A percentile compares a stretch with the other conserved stretches of the same genome.
phyloP scores from a whole-genome alignment of 2,329 filamentous ascomycete species.

The Fusarium illudens region DNA sequence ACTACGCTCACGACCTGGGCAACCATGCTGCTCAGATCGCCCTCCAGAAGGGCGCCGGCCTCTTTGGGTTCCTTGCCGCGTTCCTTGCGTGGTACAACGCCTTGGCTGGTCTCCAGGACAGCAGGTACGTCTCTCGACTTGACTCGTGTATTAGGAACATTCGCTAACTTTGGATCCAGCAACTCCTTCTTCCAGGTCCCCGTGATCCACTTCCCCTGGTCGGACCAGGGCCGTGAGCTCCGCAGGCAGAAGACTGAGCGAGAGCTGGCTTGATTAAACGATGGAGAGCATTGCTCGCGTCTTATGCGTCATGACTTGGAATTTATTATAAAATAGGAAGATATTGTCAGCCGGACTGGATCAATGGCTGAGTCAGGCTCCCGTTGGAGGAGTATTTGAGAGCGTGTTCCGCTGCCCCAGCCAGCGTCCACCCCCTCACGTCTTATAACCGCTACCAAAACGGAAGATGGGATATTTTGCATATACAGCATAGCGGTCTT shows the following conservation, averaged over 20 bases:
- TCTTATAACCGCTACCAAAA: neutral
- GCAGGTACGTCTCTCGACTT: conserved; percentile 58
- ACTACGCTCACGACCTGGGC: conserved; percentile 64
- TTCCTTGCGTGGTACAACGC: conserved; percentile 91
- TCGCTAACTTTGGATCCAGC: conserved; percentile 60
- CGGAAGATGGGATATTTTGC: conserved; percentile 6
- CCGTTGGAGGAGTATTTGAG: conserved; percentile 20
- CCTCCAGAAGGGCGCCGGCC: conserved; percentile 75
- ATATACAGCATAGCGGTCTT: conserved; percentile 13
- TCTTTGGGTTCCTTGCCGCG: conserved; percentile 81
- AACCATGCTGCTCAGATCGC: conserved; percentile 53
- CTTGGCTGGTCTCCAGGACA: conserved; percentile 81
- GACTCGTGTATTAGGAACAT: neutral
- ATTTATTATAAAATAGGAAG: conserved; percentile 22
- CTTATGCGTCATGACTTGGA: conserved; percentile 33
- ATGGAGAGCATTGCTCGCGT: conserved; percentile 16
- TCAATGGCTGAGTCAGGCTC: neutral
- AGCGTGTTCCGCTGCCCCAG: conserved; percentile 9
- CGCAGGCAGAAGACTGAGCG: conserved; percentile 56
- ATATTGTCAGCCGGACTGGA: neutral
- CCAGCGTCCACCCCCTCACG: conserved; percentile 7
- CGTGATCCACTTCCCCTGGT: conserved; percentile 96
- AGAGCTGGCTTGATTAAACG: conserved; percentile 32
- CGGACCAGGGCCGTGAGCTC: conserved; percentile 73
- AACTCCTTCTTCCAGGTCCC: conserved; percentile 91